These are phyloP conservation scores for Botrytis aclada DNA, from an alignment of 2,329 filamentous ascomycete genomes.

Conservation along the genomic window DNA sequence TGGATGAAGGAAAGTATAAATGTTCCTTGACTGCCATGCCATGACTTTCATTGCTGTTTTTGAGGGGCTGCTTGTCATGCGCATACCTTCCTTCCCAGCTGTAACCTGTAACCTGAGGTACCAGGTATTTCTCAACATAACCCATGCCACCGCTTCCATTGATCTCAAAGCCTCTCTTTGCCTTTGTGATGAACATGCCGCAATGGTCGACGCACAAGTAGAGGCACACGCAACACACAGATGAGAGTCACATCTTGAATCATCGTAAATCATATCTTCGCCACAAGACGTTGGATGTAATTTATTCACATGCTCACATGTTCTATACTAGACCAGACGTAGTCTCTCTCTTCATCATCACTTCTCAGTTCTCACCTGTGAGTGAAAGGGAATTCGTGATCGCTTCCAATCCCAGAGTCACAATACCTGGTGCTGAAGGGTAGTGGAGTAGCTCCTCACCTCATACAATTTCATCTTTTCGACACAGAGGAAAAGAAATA, in stretches of 20 bases:
- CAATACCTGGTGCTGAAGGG: background rate
- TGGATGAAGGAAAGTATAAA: background rate
- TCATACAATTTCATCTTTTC: background rate
- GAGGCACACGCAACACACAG: background rate
- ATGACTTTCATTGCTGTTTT: background rate
- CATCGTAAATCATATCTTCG: background rate
- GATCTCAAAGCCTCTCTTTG: background rate
- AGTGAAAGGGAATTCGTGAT: too few relatives aligned
- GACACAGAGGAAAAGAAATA: background rate
- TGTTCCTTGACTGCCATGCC: background rate
- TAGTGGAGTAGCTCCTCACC: too few relatives aligned
- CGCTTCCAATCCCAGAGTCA: background rate
- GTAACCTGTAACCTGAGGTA: background rate
- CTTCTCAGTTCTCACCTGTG: too few relatives aligned
- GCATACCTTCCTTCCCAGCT: background rate
- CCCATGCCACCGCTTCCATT: background rate
- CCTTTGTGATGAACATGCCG: background rate
- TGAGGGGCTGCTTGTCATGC: conserved; percentile 3
- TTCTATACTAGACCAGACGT: too few relatives aligned
- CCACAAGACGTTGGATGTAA: background rate
- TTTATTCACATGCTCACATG: background rate
- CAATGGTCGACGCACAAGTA: background rate
- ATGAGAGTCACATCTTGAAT: background rate
- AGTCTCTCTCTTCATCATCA: too few relatives aligned
- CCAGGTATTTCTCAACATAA: background rate